These are phyloP conservation scores for Kodamaea anthophila DNA, from an alignment of 1,139 yeast genomes.

Conservation along the genomic window DNA sequence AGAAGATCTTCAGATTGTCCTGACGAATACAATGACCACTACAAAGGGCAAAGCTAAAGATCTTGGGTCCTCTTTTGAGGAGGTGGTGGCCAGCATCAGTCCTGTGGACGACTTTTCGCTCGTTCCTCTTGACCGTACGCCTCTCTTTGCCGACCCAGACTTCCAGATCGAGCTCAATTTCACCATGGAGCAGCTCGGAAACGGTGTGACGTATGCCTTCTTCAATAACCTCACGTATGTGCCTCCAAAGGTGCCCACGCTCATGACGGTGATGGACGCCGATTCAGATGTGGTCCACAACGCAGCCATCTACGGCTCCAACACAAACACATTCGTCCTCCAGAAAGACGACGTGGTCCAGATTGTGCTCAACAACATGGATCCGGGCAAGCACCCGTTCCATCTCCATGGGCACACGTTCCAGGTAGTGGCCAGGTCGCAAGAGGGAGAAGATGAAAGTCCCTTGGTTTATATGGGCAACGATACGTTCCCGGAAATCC, in stretches of 20 bases:
- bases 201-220: slow-evolving; percentile 72
- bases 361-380: slow-evolving; percentile 64
- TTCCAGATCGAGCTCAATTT: slow-evolving; percentile 52
- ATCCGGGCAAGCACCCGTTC: slow-evolving; percentile 90
- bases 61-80: slow-evolving; percentile 12
- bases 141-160: slow-evolving; percentile 52
- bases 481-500: slow-evolving; percentile 56
- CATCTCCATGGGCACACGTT: slow-evolving; percentile 84
- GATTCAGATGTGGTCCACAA: slow-evolving; percentile 42
- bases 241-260: slow-evolving; percentile 61
- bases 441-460: slow-evolving; percentile 38
- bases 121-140: slow-evolving; percentile 37
- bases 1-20: slow-evolving; percentile 44
- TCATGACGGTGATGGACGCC: slow-evolving; percentile 47
- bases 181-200: slow-evolving; percentile 61
- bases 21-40: slow-evolving; percentile 45
- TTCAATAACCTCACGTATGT: slow-evolving; percentile 62
- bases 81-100: slow-evolving; percentile 16
- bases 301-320: slow-evolving; percentile 56
- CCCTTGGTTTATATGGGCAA: slow-evolving; percentile 48
- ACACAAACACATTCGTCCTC: slow-evolving; percentile 57
- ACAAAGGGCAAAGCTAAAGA: slow-evolving; percentile 6
- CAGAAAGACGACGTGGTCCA: slow-evolving; percentile 62
- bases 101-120: slow-evolving; percentile 53
- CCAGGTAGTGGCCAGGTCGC: slow-evolving; percentile 64